A percentile compares a stretch with the other conserved stretches of the same genome.
Evolutionary conservation across 352 stramenopile species (phyloP).

Genomic region (Aphanomyces cochlioides): DNA sequence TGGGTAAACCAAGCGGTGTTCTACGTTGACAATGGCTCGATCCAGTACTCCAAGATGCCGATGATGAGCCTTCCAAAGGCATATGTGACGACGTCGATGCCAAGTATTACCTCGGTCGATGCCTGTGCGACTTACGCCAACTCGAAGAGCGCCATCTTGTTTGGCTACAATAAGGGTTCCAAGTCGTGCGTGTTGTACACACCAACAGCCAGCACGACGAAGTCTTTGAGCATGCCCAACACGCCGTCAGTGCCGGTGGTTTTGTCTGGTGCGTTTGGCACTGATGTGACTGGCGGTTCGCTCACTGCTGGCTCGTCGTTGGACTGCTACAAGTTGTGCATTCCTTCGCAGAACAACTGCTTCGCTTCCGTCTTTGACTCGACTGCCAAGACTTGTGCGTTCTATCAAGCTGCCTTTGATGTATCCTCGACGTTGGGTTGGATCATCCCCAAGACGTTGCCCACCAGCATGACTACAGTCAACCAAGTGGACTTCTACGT

Average conservation of each 20-base stretch:
- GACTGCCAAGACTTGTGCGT: background rate
- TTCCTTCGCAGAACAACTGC: slow-evolving; percentile 11
- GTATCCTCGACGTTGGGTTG: background rate
- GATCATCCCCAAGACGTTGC: too few relatives aligned
- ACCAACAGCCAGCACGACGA: background rate
- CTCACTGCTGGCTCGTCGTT: background rate
- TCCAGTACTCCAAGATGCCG: slow-evolving; percentile 5
- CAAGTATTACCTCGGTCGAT: background rate
- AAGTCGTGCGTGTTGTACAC: background rate
- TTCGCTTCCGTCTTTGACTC: slow-evolving; percentile 10
- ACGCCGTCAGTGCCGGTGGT: background rate
- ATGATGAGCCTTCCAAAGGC: background rate
- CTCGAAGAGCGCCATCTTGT: background rate
- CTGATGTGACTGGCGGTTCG: background rate
- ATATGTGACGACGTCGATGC: background rate
- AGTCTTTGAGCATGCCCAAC: background rate
- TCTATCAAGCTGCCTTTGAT: slow-evolving; percentile 6
- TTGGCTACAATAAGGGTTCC: background rate
- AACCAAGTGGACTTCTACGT: background rate
- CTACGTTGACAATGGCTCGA: background rate
- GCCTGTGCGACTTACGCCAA: background rate
- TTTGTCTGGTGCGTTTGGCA: background rate
- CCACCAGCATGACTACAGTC: too few relatives aligned
- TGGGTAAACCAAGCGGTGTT: slow-evolving; percentile 11
- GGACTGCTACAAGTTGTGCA: slow-evolving; percentile 20